Percentiles rank a stretch among this genome's conserved stretches.
phyloP scores from a whole-genome alignment of 2,329 filamentous ascomycete genomes.

The Tolypocladium sp. region DNA sequence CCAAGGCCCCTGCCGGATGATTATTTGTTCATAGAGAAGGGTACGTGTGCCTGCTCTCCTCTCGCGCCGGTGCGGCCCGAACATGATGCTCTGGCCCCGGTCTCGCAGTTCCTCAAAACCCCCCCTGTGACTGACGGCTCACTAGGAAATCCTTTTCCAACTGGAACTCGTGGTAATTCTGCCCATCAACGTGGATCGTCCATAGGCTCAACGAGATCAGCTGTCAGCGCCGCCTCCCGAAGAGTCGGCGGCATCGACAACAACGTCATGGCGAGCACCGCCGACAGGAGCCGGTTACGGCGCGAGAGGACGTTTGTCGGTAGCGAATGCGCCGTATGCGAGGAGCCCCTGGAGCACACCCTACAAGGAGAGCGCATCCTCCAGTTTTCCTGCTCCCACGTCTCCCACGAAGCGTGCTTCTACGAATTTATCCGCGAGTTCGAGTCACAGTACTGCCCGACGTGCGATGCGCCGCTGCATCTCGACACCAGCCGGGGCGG shows the following conservation, averaged over 20 bases:
- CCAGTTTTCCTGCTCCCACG: constrained; percentile 94
- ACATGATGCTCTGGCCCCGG: not conserved
- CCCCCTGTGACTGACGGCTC: not conserved
- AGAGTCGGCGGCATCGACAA: constrained; percentile 28
- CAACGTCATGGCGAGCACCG: constrained; percentile 33
- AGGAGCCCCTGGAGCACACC: constrained; percentile 93
- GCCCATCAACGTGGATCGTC: constrained; percentile 22
- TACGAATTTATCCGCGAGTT: constrained; percentile 97
- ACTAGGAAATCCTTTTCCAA: constrained; percentile 15
- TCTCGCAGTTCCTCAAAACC: no score
- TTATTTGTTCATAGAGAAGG: constrained; percentile 30
- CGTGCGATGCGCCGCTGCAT: constrained; percentile 84
- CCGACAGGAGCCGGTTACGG: constrained; percentile 69
- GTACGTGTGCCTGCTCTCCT: constrained; percentile 15
- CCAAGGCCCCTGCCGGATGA: constrained; percentile 18
- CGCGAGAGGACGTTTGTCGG: constrained; percentile 93
- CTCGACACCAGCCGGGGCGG: constrained; percentile 88
- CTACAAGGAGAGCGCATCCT: constrained; percentile 87
- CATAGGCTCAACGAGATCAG: constrained; percentile 22
- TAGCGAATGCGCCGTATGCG: constrained; percentile 89
- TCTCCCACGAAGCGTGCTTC: constrained; percentile 96
- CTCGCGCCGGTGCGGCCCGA: not conserved
- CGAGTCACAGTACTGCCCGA: constrained; percentile 87
- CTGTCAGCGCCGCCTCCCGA: constrained; percentile 19
- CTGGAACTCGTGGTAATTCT: constrained; percentile 14